Base-by-base conservation (phyloP, 805 yeast species). In the Yarrowia deformans region DNA sequence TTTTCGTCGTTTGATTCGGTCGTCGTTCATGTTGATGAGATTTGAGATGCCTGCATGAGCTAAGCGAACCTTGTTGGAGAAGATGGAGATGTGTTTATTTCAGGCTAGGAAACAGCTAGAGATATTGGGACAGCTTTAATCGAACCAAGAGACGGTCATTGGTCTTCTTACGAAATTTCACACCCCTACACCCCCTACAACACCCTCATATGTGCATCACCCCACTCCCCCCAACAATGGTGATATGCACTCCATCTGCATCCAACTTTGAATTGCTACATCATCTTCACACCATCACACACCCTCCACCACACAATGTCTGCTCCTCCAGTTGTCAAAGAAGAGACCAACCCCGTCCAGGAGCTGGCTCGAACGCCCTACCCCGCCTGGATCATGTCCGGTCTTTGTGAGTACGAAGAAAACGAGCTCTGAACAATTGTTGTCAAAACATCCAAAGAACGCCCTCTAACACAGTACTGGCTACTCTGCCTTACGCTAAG, bases 361-460 rank as follows among this genome's bases (percentile, higher is more conserved):
- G 46, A 63, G 56, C 46, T 63, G 13, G 68, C 68, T 13, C 46
- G 56, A n/a, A 63, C 69, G 4, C 69, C 69, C 14, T 66, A 66
- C 61, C 69, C 69, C 52, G 69, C 69, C 49, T 66, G 69, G 69
- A 32, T 49, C 56, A 63, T 63, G 68, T 63, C 68, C 13, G 56
- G 56, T 48, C 56, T 48, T n/a, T 18, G 68, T 63, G 56, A 63
- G 68, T 63, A 48, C 35, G 5, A 34, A n/a, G n/a, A n/a, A n/a
- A n/a, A n/a, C n/a, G n/a, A 23, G 29, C 2, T 23, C 29, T 23
- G 29, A 23, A 23, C 2, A 4, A 23, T 23, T 23, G 29, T 2
- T 23, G 37, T 34, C 37, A 34, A 34, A 3, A 8, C 10, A 8
- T 34, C 37, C 37, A 8, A 9, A 34, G 35, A 34, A 8, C 5